These are phyloP conservation scores for Nakazawaea holstii DNA, from an alignment of 805 yeast species.

Conservation along the genomic window DNA sequence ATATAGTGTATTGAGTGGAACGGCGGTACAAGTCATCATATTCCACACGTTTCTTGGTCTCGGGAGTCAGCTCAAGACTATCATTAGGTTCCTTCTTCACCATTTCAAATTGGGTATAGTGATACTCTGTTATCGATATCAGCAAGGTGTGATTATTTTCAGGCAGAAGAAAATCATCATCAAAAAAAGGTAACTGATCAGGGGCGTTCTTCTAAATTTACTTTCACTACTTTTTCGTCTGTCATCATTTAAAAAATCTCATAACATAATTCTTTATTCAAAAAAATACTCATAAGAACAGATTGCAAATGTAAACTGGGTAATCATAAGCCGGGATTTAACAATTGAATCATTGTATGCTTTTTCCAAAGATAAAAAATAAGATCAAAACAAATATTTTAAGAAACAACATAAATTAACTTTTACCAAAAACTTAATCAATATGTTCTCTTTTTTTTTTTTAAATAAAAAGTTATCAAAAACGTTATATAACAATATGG, in stretches of 20 bases:
- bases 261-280: conserved; percentile 10
- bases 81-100: conserved; percentile 1
- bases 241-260: conserved; percentile 14
- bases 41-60: conserved; percentile 35
- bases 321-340: not conserved
- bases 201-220: not conserved
- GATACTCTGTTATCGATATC: no score
- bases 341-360: not conserved
- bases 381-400: not conserved
- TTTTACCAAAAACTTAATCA: not conserved
- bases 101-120: not conserved
- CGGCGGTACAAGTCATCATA: conserved; percentile 87
- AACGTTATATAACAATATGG: conserved; percentile 5
- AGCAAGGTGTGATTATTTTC: no score
- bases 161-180: no score
- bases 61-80: not conserved
- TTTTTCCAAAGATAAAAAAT: conserved; percentile 1
- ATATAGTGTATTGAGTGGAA: conserved; percentile 74
- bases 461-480: not conserved
- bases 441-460: not conserved
- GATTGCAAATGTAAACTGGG: not conserved
- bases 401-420: no score
- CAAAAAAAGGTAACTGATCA: no score
- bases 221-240: conserved; percentile 2
- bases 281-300: not conserved